Conservation (phyloP, 345 rosid genomes). For the Eucalyptus coolabah region DNA sequence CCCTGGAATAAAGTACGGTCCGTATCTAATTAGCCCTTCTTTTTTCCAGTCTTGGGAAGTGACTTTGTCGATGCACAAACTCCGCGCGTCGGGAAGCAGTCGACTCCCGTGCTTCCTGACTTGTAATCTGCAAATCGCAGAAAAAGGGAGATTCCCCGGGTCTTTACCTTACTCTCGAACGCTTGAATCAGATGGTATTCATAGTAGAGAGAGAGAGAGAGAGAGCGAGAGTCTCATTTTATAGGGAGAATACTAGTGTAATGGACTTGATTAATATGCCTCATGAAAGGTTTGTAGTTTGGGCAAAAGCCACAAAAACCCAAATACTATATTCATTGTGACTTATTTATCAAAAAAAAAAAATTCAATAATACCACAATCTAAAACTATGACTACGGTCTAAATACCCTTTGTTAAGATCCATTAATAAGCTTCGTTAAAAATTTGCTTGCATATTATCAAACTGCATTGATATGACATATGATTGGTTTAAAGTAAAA, state of each 20-base stretch:
- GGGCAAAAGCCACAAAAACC: neutral
- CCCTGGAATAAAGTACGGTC: neutral
- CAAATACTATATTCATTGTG: too few species aligned
- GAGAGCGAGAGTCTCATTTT: neutral
- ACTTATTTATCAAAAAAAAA: neutral
- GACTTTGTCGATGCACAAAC: neutral
- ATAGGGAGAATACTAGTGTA: neutral
- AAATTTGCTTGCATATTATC: neutral
- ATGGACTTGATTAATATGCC: neutral
- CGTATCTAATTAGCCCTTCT: neutral
- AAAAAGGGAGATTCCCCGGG: neutral
- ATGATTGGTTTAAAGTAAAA: accelerated
- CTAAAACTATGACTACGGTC: too few species aligned
- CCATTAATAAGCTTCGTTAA: neutral
- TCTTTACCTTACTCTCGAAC: neutral
- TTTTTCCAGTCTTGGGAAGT: neutral
- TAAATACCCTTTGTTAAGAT: neutral
- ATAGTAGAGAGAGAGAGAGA: neutral
- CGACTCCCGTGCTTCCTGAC: neutral
- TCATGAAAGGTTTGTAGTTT: neutral
- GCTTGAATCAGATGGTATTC: neutral
- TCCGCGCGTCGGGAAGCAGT: neutral
- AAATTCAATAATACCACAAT: neutral
- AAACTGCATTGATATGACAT: neutral
- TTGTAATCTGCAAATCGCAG: neutral